A percentile compares a stretch with the other conserved stretches of the same genome.
Conservation (phyloP, 75 land plant species). For the Selaginella moellendorffii region DNA sequence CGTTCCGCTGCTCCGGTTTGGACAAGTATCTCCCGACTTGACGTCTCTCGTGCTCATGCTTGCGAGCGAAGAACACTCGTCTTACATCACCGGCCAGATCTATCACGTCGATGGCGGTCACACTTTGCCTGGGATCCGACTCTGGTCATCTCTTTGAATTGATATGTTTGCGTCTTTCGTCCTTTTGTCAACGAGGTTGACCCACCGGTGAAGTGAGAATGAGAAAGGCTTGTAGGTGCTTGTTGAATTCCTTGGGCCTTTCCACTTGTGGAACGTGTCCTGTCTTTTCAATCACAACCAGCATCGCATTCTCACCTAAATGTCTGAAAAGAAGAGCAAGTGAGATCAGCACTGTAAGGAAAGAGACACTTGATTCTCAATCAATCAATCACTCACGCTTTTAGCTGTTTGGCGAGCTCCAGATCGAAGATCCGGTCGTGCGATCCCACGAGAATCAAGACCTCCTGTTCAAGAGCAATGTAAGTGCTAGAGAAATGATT, state of each 20-base stretch:
- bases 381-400: neutral
- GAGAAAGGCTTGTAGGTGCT: neutral
- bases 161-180: too few species aligned
- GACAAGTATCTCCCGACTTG: conserved; percentile 44
- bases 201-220: too few species aligned
- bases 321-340: neutral
- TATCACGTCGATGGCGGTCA: conserved; percentile 62
- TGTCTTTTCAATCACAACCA: neutral
- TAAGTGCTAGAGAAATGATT: neutral
- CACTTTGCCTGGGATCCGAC: conserved; percentile 44
- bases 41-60: conserved; percentile 47
- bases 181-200: too few species aligned
- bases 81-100: conserved; percentile 49
- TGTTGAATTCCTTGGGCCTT: neutral
- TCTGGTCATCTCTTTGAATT: conserved; percentile 48
- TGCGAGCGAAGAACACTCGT: conserved; percentile 35
- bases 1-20: conserved; percentile 33
- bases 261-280: neutral
- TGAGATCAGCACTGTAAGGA: neutral
- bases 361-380: neutral
- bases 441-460: neutral
- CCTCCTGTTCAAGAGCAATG: neutral
- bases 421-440: neutral
- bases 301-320: neutral
- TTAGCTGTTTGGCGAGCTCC: neutral